These are phyloP conservation scores for Cornus suecica DNA, from an alignment of 148 eudicot genomes.

Conservation along the genomic window DNA sequence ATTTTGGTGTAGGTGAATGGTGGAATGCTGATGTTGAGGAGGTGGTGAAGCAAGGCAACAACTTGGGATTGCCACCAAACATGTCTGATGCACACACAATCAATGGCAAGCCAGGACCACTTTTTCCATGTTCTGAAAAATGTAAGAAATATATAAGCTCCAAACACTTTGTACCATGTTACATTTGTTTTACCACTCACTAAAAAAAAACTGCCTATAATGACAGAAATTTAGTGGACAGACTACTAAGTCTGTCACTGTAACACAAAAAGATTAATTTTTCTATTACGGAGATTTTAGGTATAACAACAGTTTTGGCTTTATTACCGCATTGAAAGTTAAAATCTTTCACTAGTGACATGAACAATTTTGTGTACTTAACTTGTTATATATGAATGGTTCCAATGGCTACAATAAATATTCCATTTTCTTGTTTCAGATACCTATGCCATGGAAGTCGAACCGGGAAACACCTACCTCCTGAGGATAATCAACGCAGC, in stretches of 20 bases:
- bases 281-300: too few relatives aligned
- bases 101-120: conserved; percentile 67
- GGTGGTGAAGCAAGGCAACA: conserved; percentile 44
- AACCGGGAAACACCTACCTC: conserved; percentile 32
- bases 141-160: conserved; percentile 25
- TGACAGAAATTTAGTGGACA: too few relatives aligned
- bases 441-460: conserved; percentile 34
- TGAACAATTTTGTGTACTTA: too few relatives aligned
- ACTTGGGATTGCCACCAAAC: conserved; percentile 49
- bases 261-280: too few relatives aligned
- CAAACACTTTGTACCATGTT: too few relatives aligned
- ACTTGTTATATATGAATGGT: too few relatives aligned
- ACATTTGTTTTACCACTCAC: too few relatives aligned
- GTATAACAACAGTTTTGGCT: too few relatives aligned
- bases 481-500: conserved; percentile 29
- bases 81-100: conserved; percentile 70
- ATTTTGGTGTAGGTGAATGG: conserved; percentile 54
- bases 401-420: not conserved
- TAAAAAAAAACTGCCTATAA: too few relatives aligned
- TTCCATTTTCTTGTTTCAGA: conserved; percentile 10
- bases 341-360: too few relatives aligned
- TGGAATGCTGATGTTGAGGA: conserved; percentile 63
- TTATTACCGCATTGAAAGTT: too few relatives aligned
- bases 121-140: conserved; percentile 59
- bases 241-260: too few relatives aligned